A percentile compares a stretch with the other conserved stretches of the same genome.
Evolutionary conservation across 345 rosid species (phyloP).

Genomic region (Citrus australasica): DNA sequence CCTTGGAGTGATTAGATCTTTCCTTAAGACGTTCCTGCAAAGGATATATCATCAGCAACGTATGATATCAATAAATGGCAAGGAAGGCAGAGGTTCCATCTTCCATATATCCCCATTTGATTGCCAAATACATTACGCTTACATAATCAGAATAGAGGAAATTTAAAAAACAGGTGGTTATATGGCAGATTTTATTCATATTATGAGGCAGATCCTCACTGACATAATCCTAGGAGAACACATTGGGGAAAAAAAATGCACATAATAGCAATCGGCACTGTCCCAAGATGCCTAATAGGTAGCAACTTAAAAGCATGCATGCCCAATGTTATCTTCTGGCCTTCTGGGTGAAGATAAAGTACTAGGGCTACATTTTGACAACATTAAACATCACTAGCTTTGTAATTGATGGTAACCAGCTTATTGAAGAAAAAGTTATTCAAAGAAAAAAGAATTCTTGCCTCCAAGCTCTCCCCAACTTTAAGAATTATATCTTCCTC

Average conservation of each 20-base stretch:
- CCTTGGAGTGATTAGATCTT: conserved; percentile 61
- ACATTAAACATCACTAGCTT: neutral
- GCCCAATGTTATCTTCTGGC: neutral
- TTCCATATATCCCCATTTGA: neutral
- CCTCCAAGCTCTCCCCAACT: conserved; percentile 96
- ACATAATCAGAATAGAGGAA: neutral
- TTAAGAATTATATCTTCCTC: conserved; percentile 80
- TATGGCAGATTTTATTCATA: neutral
- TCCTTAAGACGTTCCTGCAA: conserved; percentile 85
- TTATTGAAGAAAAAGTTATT: neutral
- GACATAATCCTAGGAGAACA: neutral
- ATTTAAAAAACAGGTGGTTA: neutral
- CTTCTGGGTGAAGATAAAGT: neutral
- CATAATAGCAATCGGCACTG: neutral
- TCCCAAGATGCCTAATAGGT: neutral
- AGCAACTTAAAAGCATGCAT: neutral
- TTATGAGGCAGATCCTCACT: neutral
- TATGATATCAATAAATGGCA: neutral
- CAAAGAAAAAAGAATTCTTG: conserved; percentile 31
- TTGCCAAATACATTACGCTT: neutral
- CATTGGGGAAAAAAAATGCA: neutral
- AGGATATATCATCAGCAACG: neutral
- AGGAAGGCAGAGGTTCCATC: neutral
- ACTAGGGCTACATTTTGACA: neutral
- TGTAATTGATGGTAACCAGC: neutral